Conservation (phyloP, 805 yeast species). For the Metschnikowia cerradonensis region DNA sequence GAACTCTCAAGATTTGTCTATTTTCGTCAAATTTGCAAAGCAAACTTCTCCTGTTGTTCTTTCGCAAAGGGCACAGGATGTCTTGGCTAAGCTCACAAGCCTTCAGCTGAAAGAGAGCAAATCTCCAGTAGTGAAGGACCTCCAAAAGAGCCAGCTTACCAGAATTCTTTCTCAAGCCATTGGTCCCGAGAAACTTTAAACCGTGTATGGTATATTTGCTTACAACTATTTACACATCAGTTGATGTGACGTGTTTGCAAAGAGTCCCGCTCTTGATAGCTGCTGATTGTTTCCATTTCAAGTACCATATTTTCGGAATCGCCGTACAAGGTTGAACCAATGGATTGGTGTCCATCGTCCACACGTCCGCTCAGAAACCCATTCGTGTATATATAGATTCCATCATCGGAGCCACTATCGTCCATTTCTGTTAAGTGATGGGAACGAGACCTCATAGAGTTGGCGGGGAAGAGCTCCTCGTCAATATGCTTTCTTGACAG, state of each 20-base stretch:
- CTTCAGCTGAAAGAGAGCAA: slow-evolving; percentile 11
- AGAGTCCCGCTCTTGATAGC: slow-evolving; percentile 1
- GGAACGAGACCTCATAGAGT: slow-evolving; percentile 8
- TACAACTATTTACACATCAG: not conserved
- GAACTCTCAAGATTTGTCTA: slow-evolving; percentile 25
- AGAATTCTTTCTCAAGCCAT: not conserved
- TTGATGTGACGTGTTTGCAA: not conserved
- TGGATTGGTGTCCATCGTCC: slow-evolving; percentile 2
- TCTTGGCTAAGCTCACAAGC: slow-evolving; percentile 19
- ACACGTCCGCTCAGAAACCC: slow-evolving; percentile 31
- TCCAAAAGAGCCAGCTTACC: slow-evolving; percentile 22
- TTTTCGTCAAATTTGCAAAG: slow-evolving; percentile 22
- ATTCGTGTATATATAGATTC: slow-evolving; percentile 40
- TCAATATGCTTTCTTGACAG: slow-evolving; percentile 45
- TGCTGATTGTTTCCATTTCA: slow-evolving; percentile 1
- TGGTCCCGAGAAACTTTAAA: not conserved
- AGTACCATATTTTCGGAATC: not conserved
- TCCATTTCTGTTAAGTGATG: slow-evolving; percentile 12
- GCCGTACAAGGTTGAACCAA: not conserved
- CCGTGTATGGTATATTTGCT: not conserved
- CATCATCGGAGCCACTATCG: slow-evolving; percentile 40
- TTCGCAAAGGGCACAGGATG: slow-evolving; percentile 13
- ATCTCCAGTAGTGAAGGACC: slow-evolving; percentile 11
- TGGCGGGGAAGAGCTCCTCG: slow-evolving; percentile 16
- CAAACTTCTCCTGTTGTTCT: slow-evolving; percentile 11